Conservation (phyloP, 768 basidiomycete genomes). For the Boletus tylopilopsis region DNA sequence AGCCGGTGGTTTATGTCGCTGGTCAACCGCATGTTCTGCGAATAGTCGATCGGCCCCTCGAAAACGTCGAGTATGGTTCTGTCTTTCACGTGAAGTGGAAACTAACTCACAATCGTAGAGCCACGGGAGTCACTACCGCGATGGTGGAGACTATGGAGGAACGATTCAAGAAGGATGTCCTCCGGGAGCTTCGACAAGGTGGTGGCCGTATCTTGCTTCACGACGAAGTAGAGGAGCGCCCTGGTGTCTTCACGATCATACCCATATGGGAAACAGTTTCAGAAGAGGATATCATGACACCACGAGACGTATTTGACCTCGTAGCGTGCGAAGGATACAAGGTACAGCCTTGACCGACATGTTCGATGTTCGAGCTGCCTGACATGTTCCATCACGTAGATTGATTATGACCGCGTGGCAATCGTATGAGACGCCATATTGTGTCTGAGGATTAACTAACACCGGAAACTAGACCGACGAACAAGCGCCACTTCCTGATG, state of each 20-base stretch:
- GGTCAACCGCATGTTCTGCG: constrained; percentile 90
- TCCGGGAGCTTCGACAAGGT: constrained; percentile 70
- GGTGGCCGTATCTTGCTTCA: constrained; percentile 83
- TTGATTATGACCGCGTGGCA: constrained; percentile 85
- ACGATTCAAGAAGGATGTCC: constrained; percentile 81
- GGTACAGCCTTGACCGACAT: constrained; percentile 25
- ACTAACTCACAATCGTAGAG: constrained; percentile 41
- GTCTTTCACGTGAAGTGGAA: background rate
- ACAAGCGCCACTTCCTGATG: constrained; percentile 89
- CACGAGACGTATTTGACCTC: constrained; percentile 75
- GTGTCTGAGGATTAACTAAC: constrained; percentile 1
- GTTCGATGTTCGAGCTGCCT: constrained; percentile 1
- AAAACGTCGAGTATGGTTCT: constrained; percentile 82
- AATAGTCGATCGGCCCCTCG: constrained; percentile 79
- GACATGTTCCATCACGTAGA: constrained; percentile 38
- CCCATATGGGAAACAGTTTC: constrained; percentile 91
- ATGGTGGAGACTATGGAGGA: constrained; percentile 92
- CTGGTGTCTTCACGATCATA: constrained; percentile 85
- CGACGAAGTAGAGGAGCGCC: constrained; percentile 92
- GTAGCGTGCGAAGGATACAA: constrained; percentile 74
- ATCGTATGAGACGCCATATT: constrained; percentile 53
- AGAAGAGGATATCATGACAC: constrained; percentile 82
- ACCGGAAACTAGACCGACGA: constrained; percentile 79
- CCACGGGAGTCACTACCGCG: constrained; percentile 88
- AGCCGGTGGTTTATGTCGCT: constrained; percentile 88